Percentiles rank a stretch among this genome's conserved stretches.
Evolutionary conservation across 2,329 filamentous ascomycete genomes (phyloP).

Genomic region (Didymella pomorum): DNA sequence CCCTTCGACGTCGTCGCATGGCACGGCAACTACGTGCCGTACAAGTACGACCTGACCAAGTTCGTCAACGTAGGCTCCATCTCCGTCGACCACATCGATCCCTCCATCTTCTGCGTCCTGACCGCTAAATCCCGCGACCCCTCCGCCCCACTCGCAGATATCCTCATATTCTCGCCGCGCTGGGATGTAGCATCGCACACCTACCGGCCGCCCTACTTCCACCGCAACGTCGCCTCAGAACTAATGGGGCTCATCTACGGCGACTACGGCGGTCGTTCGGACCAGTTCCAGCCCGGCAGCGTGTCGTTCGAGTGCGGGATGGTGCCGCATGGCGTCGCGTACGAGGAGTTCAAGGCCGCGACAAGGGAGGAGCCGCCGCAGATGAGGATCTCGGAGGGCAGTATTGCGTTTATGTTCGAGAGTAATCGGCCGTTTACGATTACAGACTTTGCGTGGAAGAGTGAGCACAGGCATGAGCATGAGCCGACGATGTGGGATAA

Average conservation of each 20-base stretch:
- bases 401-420: neutral
- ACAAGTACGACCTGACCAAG: conserved; percentile 64
- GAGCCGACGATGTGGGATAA: neutral
- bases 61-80: conserved; percentile 51
- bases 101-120: conserved; percentile 50
- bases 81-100: conserved; percentile 52
- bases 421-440: neutral
- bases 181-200: conserved; percentile 52
- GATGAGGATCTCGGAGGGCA: neutral
- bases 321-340: conserved; percentile 45
- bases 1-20: conserved; percentile 56
- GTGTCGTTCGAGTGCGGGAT: conserved; percentile 48
- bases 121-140: conserved; percentile 51
- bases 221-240: conserved; percentile 51
- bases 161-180: conserved; percentile 51
- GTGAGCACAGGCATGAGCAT: neutral
- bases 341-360: neutral
- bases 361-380: neutral
- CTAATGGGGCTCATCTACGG: conserved; percentile 51
- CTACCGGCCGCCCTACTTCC: conserved; percentile 52
- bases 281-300: conserved; percentile 50
- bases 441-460: neutral
- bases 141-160: conserved; percentile 47
- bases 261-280: conserved; percentile 49
- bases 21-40: conserved; percentile 57